Percentiles rank a stretch among this genome's conserved stretches.
Evolutionary conservation across 805 yeast species (phyloP).

Genomic region (Zygoascus tannicola): DNA sequence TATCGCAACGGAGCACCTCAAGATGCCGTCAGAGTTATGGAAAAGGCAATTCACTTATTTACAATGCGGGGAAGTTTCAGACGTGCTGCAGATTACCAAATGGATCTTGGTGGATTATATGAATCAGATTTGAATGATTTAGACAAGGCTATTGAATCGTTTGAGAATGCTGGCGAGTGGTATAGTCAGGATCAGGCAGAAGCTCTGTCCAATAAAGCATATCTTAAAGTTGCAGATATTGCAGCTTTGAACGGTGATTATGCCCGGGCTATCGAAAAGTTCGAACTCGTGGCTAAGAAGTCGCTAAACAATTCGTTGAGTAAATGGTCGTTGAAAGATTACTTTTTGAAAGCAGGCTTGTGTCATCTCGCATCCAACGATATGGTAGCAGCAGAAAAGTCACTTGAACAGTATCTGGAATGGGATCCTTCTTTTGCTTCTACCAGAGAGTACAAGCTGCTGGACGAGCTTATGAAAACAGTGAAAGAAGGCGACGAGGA

Average conservation of each 20-base stretch:
- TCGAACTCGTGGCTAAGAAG: constrained; percentile 68
- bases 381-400: constrained; percentile 72
- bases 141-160: constrained; percentile 61
- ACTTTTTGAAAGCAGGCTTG: constrained; percentile 72
- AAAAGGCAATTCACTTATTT: constrained; percentile 71
- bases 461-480: constrained; percentile 60
- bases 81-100: constrained; percentile 88
- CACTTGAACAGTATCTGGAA: constrained; percentile 49
- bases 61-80: constrained; percentile 90
- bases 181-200: constrained; percentile 87
- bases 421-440: constrained; percentile 68
- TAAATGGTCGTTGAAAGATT: constrained; percentile 89
- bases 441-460: constrained; percentile 62
- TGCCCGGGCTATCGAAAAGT: constrained; percentile 63
- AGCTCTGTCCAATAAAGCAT: constrained; percentile 82
- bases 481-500: constrained; percentile 74
- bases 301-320: constrained; percentile 65
- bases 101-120: constrained; percentile 80
- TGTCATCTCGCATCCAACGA: constrained; percentile 80
- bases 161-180: constrained; percentile 95
- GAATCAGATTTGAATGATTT: constrained; percentile 65
- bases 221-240: constrained; percentile 81
- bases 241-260: constrained; percentile 70
- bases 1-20: constrained; percentile 63
- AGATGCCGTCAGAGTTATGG: constrained; percentile 63